Base-by-base conservation (phyloP, 73 alveolate species). In the Urostyla sp. region DNA sequence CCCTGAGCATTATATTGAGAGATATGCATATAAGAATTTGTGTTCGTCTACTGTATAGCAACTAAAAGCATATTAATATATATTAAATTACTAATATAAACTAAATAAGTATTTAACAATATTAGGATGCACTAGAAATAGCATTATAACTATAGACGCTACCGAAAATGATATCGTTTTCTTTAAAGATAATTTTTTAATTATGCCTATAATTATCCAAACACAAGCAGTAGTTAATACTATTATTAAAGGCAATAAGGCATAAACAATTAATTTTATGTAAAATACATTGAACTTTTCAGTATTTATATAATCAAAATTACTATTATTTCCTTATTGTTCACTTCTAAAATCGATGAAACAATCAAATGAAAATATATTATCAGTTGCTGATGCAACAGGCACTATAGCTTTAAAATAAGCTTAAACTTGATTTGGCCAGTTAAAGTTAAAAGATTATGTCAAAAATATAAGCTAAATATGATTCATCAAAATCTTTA, bases 401-500 rank as follows among this genome's bases (percentile, higher is more conserved):
- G 16, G 30, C 18, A 20, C 11, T 36, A 63, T 30, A 13, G 34
- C 8, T 7, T 18, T 4, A 15, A 63, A 10, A 15, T 56, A 0
- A 0, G 23, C 26, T 0, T 44, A 8, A 0, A 78, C 30, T 34
- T 55, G 74, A n/a, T 67, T 24, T 34, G 90, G 85, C 67, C 84
- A 80, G 1, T 35, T 43, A 27, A 59, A 72, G 38, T 80, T 43
- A 15, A 80, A 16, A 10, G 86, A 67, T 0, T 44, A 55, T 11
- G 69, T 67, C 15, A 72, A 43, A 0, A 18, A 76, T 0, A 80
- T 35, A 8, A 80, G 34, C 37, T 80, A 60, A 48, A 48, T 50
- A 51, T 80, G 79, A 46, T 80, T 80, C 16, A 40, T 80, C 26
- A 80, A 27, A 34, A 80, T 74, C 67, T 80, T 80, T n/a, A 80